A percentile compares a stretch with the other conserved stretches of the same genome.
phyloP scores from a whole-genome alignment of 495 filamentous ascomycete genomes.

The Glonium stellatum region DNA sequence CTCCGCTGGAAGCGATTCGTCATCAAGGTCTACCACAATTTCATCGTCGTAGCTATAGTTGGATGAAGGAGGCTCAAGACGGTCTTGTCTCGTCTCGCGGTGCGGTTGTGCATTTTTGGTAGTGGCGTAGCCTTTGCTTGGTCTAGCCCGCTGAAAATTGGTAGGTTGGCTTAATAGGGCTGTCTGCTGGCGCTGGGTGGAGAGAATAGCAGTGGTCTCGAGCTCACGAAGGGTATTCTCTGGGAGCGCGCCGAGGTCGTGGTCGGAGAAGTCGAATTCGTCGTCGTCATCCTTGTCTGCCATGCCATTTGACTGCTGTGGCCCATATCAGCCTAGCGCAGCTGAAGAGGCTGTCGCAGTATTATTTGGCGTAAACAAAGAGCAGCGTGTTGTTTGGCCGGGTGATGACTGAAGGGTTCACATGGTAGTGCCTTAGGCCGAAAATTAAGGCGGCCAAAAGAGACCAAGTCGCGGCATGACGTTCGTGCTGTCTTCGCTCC shows the following conservation, averaged over 20 bases:
- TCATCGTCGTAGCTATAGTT: conserved; percentile 38
- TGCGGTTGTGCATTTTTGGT: neutral
- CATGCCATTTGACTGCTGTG: conserved; percentile 42
- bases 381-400: neutral
- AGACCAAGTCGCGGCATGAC: too few species aligned
- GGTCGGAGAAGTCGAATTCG: conserved; percentile 56
- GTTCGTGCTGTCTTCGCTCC: too few species aligned
- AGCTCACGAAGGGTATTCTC: conserved; percentile 35
- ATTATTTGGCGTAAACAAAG: neutral
- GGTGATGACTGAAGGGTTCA: too few species aligned
- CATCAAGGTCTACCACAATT: conserved; percentile 36
- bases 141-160: neutral
- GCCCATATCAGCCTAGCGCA: neutral
- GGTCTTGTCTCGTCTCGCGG: neutral
- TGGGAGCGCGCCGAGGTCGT: conserved; percentile 38
- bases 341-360: neutral
- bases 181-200: conserved; percentile 29
- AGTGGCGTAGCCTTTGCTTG: neutral
- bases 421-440: neutral
- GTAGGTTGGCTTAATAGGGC: neutral
- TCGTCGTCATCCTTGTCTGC: conserved; percentile 50
- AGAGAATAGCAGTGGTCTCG: conserved; percentile 30
- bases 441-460: too few species aligned
- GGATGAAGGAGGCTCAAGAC: conserved; percentile 29
- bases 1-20: conserved; percentile 16